Base-by-base conservation (phyloP, 1,139 yeast species). In the Blastobotrys illinoisensis region DNA sequence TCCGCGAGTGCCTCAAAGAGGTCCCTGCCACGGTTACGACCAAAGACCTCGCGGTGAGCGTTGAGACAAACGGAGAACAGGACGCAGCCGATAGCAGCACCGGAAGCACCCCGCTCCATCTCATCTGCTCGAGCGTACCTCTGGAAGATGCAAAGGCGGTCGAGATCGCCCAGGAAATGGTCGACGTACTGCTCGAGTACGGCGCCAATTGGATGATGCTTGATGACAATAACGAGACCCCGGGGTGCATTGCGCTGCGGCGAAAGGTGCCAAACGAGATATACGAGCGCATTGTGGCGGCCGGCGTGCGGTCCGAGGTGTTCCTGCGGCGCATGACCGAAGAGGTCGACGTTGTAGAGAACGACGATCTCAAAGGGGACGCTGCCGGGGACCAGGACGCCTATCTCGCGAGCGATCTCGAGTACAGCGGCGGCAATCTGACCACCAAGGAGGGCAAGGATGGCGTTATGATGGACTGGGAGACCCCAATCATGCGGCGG, bases 381-480 rank as follows among this genome's bases (percentile, higher is more conserved):
- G 58, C 69, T 1, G 71, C 72, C 2, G 71, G 61, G 13, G 62
- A 83, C 60, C 93, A 86, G 60, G 69, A 75, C 1, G 78, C 88
- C 0, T 91, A 85, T 66, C 76, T 91, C 52, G 70, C 77, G 13
- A 81, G 93, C 5, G 78, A 84, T 62, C 74, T 91, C 46, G 83
- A 82, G 63, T 91, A 88, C 68, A 80, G 79, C 19, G 86, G 85
- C 52, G 83, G 79, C 60, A 84, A 93, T 0, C 76, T 91, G 21
- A 75, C 87, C 40, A 91, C 98, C 1, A 78, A 81, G 58, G 82
- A 80, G 28, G 77, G 84, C 56, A 78, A 82, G 50, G 98, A 91
- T 65, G 98, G 97, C 24, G 97, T 91, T 2, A 91, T 91, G 98
- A 91, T 91, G 98, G 86, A 86, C 62, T 91, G 98, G 98, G 98